Base-by-base conservation (phyloP, 345 rosid species). In the Sonneratia caseolaris region DNA sequence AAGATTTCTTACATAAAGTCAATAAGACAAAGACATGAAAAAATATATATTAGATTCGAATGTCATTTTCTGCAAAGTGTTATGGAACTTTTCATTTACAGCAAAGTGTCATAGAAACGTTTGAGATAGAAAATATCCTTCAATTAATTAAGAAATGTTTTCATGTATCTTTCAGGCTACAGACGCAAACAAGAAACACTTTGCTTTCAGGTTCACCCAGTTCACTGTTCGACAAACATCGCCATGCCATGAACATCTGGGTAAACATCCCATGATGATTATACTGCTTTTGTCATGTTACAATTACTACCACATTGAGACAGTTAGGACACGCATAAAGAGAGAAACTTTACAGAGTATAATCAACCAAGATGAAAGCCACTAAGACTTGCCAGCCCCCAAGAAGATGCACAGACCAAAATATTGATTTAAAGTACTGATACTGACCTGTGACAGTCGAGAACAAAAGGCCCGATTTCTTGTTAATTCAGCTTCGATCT, bases 361-460 rank as follows among this genome's bases (percentile, higher is more conserved):
- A 12, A 49, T 49, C 22, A 55, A 55, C 10, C 61, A 19, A 19
- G 22, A 55, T 19, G n/a, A 0, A 18, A 55, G 61, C 61, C 18
- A 0, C 61, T 27, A 55, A 57, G 64, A n/a, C 64, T 3, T 62
- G 38, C 7, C 38, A 27, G 38, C 32, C 18, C 66, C 38, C 13
- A 8, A 61, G 37, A 11, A 7, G 18, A 21, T 62, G 38, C 66
- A 10, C 15, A 11, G 9, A 15, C 38, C 66, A 14, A 1, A 62
- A 62, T 7, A 27, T 24, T 62, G 66, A 62, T 22, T n/a, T 66
- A 11, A 18, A 53, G 21, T 37, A 73, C 65, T n/a, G 48, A 11
- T 38, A 66, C 51, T 9, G 21, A 75, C 98, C 92, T 95, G 99
- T 40, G 82, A 84, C 76, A 90, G 82, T 18, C 97, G 99, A 80